Evolutionary conservation across 148 eudicot genomes (phyloP).

Genomic region (Cornus florida): DNA sequence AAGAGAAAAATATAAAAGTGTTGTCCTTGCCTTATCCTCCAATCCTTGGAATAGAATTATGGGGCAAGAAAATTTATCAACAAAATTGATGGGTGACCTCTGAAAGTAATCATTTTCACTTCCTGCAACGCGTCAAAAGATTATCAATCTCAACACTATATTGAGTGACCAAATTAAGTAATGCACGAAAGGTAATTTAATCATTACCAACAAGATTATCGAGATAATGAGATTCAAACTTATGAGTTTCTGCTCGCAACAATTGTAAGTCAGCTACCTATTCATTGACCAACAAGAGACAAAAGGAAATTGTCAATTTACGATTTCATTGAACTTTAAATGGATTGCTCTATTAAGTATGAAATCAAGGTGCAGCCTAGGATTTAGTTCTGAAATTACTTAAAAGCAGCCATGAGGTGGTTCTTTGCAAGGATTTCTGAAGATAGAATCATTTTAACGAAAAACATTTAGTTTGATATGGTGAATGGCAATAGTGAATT

Average conservation of each 20-base stretch:
- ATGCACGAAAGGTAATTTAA: background rate
- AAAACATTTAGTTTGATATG: background rate
- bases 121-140: conserved; percentile 44
- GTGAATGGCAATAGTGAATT: no score
- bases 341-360: background rate
- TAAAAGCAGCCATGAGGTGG: background rate
- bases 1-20: background rate
- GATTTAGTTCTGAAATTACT: background rate
- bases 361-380: background rate
- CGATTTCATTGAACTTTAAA: background rate
- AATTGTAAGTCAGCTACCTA: conserved; percentile 59
- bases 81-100: conserved; percentile 84
- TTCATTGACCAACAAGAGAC: background rate
- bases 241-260: conserved; percentile 75
- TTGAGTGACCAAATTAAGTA: background rate
- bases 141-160: background rate
- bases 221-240: conserved; percentile 80
- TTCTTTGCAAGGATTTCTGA: background rate
- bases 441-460: no score
- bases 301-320: background rate
- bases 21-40: conserved; percentile 68
- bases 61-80: conserved; percentile 83
- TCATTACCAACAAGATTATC: conserved; percentile 77
- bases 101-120: conserved; percentile 60
- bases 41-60: conserved; percentile 87